Percentiles rank a stretch among this genome's conserved stretches.
These are phyloP conservation scores for Euryodendron excelsum DNA, from an alignment of 148 eudicot species.

Conservation along the genomic window DNA sequence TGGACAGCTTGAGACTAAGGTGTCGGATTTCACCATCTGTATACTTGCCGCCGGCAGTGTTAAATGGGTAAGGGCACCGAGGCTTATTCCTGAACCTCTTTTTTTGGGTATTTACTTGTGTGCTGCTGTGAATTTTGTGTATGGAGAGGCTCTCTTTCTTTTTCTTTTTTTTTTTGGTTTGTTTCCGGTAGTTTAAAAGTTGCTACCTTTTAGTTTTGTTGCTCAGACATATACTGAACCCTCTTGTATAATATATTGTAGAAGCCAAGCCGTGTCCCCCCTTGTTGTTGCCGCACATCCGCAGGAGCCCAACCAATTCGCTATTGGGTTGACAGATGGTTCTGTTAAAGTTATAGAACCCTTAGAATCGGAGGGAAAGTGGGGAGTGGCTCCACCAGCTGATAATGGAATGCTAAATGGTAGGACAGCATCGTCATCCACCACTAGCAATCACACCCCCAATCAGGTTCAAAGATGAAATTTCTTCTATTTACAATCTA, in stretches of 20 bases:
- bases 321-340: constrained; percentile 73
- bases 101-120: neutral
- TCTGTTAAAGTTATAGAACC: constrained; percentile 80
- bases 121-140: neutral
- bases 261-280: constrained; percentile 67
- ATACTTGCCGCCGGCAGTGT: constrained; percentile 52
- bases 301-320: constrained; percentile 81
- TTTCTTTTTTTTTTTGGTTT: neutral
- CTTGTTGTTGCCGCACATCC: constrained; percentile 72
- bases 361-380: constrained; percentile 65
- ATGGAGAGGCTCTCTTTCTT: no score
- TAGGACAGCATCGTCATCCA: constrained; percentile 64
- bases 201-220: neutral
- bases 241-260: constrained; percentile 20
- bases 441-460: constrained; percentile 60
- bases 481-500: constrained; percentile 12
- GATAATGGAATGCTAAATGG: constrained; percentile 68
- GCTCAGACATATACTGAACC: neutral
- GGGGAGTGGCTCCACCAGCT: constrained; percentile 74
- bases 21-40: constrained; percentile 76
- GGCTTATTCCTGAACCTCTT: neutral
- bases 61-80: constrained; percentile 57
- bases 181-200: neutral
- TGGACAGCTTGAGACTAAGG: constrained; percentile 64
- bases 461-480: constrained; percentile 71